Percentiles rank a stretch among this genome's conserved stretches.
Evolutionary conservation across 352 stramenopile genomes (phyloP).

Genomic region (Peronospora belbahrii): DNA sequence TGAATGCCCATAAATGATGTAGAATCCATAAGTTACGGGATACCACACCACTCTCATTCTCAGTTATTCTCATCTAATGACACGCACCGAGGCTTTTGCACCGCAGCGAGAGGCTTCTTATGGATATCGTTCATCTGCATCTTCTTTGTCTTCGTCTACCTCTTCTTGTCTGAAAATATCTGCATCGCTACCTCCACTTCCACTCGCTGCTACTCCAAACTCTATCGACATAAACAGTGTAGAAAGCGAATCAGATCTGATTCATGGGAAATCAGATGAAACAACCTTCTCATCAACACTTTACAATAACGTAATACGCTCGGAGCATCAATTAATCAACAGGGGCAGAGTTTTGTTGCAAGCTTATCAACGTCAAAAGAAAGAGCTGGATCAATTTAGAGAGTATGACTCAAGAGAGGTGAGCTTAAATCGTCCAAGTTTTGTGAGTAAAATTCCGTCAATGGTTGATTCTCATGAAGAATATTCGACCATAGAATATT

Average conservation of each 20-base stretch:
- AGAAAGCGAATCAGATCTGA: slow-evolving; percentile 13
- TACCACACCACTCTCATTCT: background rate
- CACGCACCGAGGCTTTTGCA: slow-evolving; percentile 13
- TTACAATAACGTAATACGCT: slow-evolving; percentile 9
- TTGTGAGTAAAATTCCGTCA: background rate
- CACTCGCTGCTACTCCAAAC: slow-evolving; percentile 20
- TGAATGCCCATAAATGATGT: too few relatives aligned
- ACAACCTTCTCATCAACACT: background rate
- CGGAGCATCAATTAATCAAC: slow-evolving; percentile 37
- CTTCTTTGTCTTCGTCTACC: slow-evolving; percentile 8
- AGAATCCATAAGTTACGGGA: too few relatives aligned
- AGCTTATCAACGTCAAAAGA: slow-evolving; percentile 42
- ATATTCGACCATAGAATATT: slow-evolving; percentile 12
- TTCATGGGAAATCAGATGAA: slow-evolving; percentile 2
- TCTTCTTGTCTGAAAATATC: background rate
- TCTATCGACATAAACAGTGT: slow-evolving; percentile 1
- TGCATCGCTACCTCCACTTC: slow-evolving; percentile 7
- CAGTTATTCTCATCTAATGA: slow-evolving; percentile 3
- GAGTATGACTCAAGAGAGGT: slow-evolving; percentile 4
- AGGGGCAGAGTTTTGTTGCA: slow-evolving; percentile 35
- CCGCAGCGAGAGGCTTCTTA: background rate
- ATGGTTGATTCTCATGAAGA: slow-evolving; percentile 3
- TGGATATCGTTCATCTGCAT: slow-evolving; percentile 7
- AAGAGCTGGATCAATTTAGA: slow-evolving; percentile 14
- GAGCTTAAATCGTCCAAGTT: background rate